Base-by-base conservation (phyloP, 1,139 yeast species). In the Pichia inconspicua region DNA sequence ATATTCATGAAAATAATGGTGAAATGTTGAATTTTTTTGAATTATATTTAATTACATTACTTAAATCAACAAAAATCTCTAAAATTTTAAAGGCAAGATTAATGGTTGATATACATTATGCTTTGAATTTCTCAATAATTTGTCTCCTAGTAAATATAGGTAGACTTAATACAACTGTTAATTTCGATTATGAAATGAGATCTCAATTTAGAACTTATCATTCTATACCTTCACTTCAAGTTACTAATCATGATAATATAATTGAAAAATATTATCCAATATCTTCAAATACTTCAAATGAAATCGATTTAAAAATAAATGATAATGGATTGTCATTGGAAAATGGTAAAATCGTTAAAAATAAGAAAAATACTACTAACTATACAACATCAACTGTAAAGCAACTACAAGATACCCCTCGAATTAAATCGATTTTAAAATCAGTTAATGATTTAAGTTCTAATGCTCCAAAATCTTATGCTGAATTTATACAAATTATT, bases 181-280 rank as follows among this genome's bases (percentile, higher is more conserved):
- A 90, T 66, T 92, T 90, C 63, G 95, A 88, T 48, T 89, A 95
- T n/a, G 97, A 89, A 62, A 90, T 90, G 97, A 83, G 89, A 56
- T 88, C 96, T 0, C 92, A 90, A 53, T 72, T 90, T 56, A 73
- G 97, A 58, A 90, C 97, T 0, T 92, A 85, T 62, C 97, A 90
- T 65, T 85, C 96, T 14, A 87, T 92, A 37, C 98, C 98, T 0
- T 80, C 90, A 7, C 71, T 92, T 46, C 97, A 92, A 63, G 80
- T 83, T 2, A 78, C 77, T 53, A 78, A 84, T 12, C 67, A 67
- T 46, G 64, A 71, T 41, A 74, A 52, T 15, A 53, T 58, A 12
- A 55, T 63, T 37, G 55, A 53, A 36, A 52, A 56, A 22, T 61
- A 52, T 38, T 63, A 63, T 48, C 41, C 40, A 14, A 7, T 22